Evolutionary conservation across 345 rosid genomes (phyloP).

Genomic region (Syzygium aromaticum): DNA sequence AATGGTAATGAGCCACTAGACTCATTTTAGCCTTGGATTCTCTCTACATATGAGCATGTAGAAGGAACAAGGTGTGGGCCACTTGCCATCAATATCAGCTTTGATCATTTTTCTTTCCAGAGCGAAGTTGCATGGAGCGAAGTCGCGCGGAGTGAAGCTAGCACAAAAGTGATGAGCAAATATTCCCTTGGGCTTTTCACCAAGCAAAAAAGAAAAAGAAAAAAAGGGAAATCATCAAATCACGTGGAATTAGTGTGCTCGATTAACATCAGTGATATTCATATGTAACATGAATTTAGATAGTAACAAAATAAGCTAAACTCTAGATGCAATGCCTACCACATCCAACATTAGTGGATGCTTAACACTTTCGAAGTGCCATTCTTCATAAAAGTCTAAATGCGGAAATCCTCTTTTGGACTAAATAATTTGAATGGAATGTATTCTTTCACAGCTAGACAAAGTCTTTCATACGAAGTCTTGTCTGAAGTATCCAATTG

Average conservation of each 20-base stretch:
- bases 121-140: neutral
- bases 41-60: neutral
- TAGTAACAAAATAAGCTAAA: too few species aligned
- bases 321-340: too few species aligned
- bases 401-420: neutral
- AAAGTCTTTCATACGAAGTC: neutral
- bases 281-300: too few species aligned
- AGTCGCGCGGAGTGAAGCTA: neutral
- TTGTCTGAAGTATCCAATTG: neutral
- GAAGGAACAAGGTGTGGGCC: too few species aligned
- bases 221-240: neutral
- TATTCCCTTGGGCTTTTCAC: neutral
- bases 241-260: neutral
- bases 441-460: neutral
- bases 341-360: too few species aligned
- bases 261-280: too few species aligned
- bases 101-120: neutral
- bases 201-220: neutral
- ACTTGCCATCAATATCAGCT: neutral
- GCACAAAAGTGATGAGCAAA: neutral
- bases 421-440: neutral
- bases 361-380: too few species aligned
- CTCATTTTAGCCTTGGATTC: neutral
- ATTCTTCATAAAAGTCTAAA: too few species aligned
- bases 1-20: neutral